Percentiles rank a stretch among this genome's conserved stretches.
Conservation (phyloP, 2,329 filamentous ascomycete species). For the Stachybotrys chlorohalonatus region DNA sequence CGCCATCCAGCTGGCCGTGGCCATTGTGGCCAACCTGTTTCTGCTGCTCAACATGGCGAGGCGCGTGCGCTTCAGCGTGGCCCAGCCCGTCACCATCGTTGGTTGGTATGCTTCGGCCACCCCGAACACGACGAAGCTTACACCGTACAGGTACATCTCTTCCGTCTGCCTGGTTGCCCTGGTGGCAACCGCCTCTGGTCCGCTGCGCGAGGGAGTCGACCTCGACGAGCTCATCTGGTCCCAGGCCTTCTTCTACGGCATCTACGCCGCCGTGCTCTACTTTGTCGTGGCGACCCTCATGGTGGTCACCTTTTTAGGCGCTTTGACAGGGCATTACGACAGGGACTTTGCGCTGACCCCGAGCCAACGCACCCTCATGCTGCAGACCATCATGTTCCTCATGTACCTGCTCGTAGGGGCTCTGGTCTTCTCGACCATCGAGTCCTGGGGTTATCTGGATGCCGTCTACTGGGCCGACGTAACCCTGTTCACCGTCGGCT, state of each 20-base stretch:
- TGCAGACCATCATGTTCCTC: conserved; percentile 82
- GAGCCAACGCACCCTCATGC: conserved; percentile 77
- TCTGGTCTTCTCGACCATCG: conserved; percentile 62
- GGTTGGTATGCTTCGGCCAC: conserved; percentile 50
- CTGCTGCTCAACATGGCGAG: conserved; percentile 82
- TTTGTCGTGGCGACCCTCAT: conserved; percentile 70
- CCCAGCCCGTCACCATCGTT: conserved; percentile 73
- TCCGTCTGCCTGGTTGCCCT: conserved; percentile 59
- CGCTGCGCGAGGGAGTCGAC: conserved; percentile 27
- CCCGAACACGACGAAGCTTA: background rate
- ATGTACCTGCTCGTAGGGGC: conserved; percentile 73
- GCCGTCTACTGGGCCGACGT: conserved; percentile 73
- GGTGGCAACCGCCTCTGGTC: conserved; percentile 54
- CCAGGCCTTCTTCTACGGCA: conserved; percentile 79
- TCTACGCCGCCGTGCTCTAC: conserved; percentile 73
- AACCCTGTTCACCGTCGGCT: conserved; percentile 55
- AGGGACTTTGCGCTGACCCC: conserved; percentile 72
- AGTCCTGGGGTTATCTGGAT: conserved; percentile 70
- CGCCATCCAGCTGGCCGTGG: conserved; percentile 65
- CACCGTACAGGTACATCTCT: conserved; percentile 39
- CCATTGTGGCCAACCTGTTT: conserved; percentile 70
- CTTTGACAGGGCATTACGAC: conserved; percentile 58
- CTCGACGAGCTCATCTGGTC: conserved; percentile 53
- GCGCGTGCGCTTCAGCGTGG: conserved; percentile 69
- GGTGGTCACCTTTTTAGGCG: conserved; percentile 71